Conservation (phyloP, 495 filamentous ascomycete species). For the Podospora pseudopauciseta region DNA sequence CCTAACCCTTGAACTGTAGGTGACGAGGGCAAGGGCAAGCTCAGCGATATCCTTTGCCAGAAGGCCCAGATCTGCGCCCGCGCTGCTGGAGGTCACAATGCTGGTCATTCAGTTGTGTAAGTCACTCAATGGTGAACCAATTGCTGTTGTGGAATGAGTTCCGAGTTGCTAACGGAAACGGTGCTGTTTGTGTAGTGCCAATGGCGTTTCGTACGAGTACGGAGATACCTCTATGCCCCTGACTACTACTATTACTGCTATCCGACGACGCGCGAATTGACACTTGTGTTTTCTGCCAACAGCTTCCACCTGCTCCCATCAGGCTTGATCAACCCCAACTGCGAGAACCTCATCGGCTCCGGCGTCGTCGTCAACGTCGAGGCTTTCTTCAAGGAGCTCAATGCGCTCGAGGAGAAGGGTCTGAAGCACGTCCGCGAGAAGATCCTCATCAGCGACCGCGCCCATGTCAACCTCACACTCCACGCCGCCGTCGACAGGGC, state of each 20-base stretch:
- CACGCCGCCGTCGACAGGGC: conserved; percentile 79
- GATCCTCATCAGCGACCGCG: conserved; percentile 76
- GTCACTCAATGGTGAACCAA: conserved; percentile 39
- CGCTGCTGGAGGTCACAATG: conserved; percentile 36
- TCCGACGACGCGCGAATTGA: background rate
- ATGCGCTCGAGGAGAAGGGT: conserved; percentile 66
- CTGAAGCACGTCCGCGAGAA: conserved; percentile 59
- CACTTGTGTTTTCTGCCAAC: background rate
- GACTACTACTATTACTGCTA: background rate
- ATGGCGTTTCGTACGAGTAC: conserved; percentile 36
- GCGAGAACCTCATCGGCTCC: conserved; percentile 79
- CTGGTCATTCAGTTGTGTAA: conserved; percentile 60
- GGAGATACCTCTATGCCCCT: conserved; percentile 1
- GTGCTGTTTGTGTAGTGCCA: conserved; percentile 28
- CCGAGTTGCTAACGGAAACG: background rate
- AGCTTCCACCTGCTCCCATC: conserved; percentile 64
- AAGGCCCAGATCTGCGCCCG: conserved; percentile 39
- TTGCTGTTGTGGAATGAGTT: background rate
- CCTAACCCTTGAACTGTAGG: conserved; percentile 42
- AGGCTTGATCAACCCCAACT: conserved; percentile 71
- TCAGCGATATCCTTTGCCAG: conserved; percentile 41
- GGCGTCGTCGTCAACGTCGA: conserved; percentile 77
- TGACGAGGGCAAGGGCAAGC: conserved; percentile 51
- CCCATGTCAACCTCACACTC: conserved; percentile 80
- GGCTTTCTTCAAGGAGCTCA: conserved; percentile 80